Base-by-base conservation (phyloP, 1,284 basidiomycete genomes). In the Cryptococcus sp. region DNA sequence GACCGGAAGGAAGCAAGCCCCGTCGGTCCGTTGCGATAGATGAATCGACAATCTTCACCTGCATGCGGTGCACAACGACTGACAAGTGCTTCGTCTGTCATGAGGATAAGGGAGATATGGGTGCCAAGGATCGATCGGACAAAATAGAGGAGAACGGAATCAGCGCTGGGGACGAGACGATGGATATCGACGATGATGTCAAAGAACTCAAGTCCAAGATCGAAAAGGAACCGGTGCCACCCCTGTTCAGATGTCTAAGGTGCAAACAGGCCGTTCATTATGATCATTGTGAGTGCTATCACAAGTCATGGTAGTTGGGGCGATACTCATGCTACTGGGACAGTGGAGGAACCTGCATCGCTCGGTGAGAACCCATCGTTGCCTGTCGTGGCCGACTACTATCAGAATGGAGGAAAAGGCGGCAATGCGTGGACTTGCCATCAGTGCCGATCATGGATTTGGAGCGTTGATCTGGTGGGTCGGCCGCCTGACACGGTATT, bases 201-300 rank as follows among this genome's bases (percentile, higher is more conserved):
- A 13, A 22, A 5, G 13, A 20, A 35, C 4, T 23, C 17, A 45
- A 44, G 47, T 8, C 41, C 13, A 38, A 58, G 25, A 35, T 35
- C 11, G 41, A 49, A 17, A 54, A 54, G 13, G 54, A 60, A 44
- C 52, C 56, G 6, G 46, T 57, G 8, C 61, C 62, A 3, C 82
- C 90, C 5, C 78, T 91, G 25, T 94, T 91, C 76, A 85, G 91
- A 38, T 94, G 91, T 74, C 74, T 85, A 50, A 84, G 86, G 17
- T 94, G 91, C 81, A 89, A 87, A 67, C 86, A 90, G 48, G 80
- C 87, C 5, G 84, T 86, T 11, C 91, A 94, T 75, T 94, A 93
- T 74, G 79, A 80, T 31, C 90, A 93, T 74, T 77, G 75, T 75
- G 49, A 64, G 74, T 67, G 1, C 5, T 0, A 8, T 19, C 8